These are phyloP conservation scores for Aureobasidium musti DNA, from an alignment of 2,329 filamentous ascomycete species.

Conservation along the genomic window DNA sequence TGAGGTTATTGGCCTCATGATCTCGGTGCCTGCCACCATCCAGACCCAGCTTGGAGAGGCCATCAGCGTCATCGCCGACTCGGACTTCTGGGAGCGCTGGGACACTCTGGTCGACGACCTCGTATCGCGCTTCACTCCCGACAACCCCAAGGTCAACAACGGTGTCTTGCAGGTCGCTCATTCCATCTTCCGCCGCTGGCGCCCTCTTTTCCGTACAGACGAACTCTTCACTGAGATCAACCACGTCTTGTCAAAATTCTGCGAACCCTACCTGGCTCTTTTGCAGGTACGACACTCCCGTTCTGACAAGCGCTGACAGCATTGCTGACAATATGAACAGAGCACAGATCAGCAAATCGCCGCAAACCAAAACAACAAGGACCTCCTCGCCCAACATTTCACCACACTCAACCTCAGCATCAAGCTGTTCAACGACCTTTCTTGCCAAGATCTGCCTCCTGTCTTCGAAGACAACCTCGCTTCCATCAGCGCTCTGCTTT, in stretches of 20 bases:
- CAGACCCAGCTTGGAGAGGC: conserved; percentile 95
- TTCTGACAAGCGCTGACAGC: neutral
- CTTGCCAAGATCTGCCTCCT: conserved; percentile 93
- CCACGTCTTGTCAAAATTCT: conserved; percentile 86
- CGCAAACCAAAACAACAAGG: conserved; percentile 73
- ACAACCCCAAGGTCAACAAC: conserved; percentile 82
- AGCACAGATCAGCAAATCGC: conserved; percentile 70
- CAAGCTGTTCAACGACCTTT: conserved; percentile 93
- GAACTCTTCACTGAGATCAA: conserved; percentile 94
- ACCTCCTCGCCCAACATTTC: conserved; percentile 73
- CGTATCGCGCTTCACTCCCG: conserved; percentile 78
- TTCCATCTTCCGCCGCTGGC: conserved; percentile 96
- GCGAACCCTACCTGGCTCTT: conserved; percentile 76
- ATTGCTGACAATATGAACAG: conserved; percentile 43
- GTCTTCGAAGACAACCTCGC: conserved; percentile 88
- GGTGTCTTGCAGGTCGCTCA: conserved; percentile 96
- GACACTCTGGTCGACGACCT: conserved; percentile 95
- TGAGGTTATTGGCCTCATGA: conserved; percentile 96
- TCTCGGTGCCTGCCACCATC: conserved; percentile 79
- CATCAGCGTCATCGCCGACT: conserved; percentile 96
- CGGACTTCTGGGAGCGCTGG: conserved; percentile 95
- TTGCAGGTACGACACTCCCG: conserved; percentile 47
- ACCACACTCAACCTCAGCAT: conserved; percentile 83
- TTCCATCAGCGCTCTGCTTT: conserved; percentile 73
- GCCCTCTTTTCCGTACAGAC: conserved; percentile 89